These are phyloP conservation scores for Boletus reticuloceps DNA, from an alignment of 768 basidiomycete genomes.

Conservation along the genomic window DNA sequence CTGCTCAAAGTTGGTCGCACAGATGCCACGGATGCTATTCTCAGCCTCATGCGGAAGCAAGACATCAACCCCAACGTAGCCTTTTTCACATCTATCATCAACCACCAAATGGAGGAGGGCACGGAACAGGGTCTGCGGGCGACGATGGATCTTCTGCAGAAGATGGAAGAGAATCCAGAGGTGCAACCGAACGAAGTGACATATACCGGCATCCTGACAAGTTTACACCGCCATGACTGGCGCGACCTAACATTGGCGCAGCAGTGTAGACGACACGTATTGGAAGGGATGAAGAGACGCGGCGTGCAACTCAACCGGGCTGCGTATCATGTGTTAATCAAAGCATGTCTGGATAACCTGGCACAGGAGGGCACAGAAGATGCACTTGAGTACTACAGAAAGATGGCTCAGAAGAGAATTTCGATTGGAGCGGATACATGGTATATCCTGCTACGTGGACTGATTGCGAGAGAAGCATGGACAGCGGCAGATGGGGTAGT, in stretches of 20 bases:
- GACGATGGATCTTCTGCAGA: conserved; percentile 66
- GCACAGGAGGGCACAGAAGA: conserved; percentile 48
- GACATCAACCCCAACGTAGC: conserved; percentile 72
- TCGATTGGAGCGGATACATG: conserved; percentile 64
- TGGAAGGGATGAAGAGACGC: conserved; percentile 55
- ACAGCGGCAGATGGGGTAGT: conserved; percentile 57
- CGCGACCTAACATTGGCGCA: conserved; percentile 42
- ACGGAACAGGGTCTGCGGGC: conserved; percentile 52
- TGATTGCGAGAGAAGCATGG: conserved; percentile 60
- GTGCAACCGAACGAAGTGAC: conserved; percentile 71
- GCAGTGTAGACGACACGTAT: conserved; percentile 48
- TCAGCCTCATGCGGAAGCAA: conserved; percentile 74
- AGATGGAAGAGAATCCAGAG: conserved; percentile 64
- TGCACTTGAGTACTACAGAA: conserved; percentile 57
- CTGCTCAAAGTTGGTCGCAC: conserved; percentile 64
- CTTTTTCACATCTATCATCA: conserved; percentile 78
- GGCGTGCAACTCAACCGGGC: conserved; percentile 55
- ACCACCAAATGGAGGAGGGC: conserved; percentile 61
- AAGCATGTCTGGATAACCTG: conserved; percentile 56
- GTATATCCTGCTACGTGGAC: conserved; percentile 69
- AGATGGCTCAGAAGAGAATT: conserved; percentile 53
- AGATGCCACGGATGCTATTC: conserved; percentile 62
- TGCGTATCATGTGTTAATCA: conserved; percentile 77
- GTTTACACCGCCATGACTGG: conserved; percentile 62
- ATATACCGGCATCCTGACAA: conserved; percentile 77